phyloP scores from a whole-genome alignment of 1,284 basidiomycete species.

The Fistulina hepatica region DNA sequence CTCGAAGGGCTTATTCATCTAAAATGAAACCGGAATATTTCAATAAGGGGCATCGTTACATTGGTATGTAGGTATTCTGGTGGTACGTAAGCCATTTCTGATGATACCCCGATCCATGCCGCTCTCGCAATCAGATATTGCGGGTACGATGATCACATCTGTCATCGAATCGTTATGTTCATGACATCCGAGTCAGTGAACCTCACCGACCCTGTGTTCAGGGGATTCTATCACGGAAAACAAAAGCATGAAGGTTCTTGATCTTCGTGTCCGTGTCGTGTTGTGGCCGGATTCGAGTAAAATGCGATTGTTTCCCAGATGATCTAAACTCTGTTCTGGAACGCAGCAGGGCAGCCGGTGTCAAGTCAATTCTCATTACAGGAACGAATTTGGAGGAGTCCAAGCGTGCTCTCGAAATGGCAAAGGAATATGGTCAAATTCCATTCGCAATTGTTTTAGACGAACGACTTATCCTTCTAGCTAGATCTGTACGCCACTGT shows the following conservation, averaged over 20 bases:
- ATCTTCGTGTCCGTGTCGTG: background rate
- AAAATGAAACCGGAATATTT: no score
- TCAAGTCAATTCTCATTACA: constrained; percentile 74
- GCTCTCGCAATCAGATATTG: no score
- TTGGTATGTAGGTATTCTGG: no score
- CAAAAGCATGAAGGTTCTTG: constrained; percentile 37
- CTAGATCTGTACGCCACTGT: constrained; percentile 66
- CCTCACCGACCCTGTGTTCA: constrained; percentile 46
- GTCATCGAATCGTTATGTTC: no score
- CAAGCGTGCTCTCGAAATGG: constrained; percentile 49
- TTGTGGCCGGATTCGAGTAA: no score
- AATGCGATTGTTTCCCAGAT: constrained; percentile 34
- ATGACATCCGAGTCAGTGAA: no score
- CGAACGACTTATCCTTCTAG: constrained; percentile 2
- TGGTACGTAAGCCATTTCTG: no score
- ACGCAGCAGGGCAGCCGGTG: constrained; percentile 54
- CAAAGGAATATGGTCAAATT: constrained; percentile 48
- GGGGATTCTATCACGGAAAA: constrained; percentile 36
- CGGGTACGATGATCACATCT: no score
- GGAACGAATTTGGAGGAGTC: constrained; percentile 69
- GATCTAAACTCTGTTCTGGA: constrained; percentile 57
- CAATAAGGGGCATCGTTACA: no score
- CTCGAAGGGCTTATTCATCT: no score
- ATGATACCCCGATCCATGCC: no score
- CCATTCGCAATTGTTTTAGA: constrained; percentile 1